Percentiles rank a stretch among this genome's conserved stretches.
These are phyloP conservation scores for Hemileia vastatrix DNA, from an alignment of 1,284 basidiomycete species.

Conservation along the genomic window DNA sequence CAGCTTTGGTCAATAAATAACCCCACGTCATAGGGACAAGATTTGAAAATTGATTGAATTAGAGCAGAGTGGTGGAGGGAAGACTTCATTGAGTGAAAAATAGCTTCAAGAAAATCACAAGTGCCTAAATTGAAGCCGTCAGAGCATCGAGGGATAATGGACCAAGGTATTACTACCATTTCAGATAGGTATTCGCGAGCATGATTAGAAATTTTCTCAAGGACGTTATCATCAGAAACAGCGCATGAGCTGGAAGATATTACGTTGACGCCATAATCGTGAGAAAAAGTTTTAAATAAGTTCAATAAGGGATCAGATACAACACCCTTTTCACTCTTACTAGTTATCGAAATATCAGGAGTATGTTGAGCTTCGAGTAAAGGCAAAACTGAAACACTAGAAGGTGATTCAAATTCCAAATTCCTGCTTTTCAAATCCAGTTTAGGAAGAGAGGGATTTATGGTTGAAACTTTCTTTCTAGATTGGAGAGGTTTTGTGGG, in stretches of 20 bases:
- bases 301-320: constrained; percentile 68
- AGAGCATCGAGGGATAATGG: constrained; percentile 25
- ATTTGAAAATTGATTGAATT: constrained; percentile 65
- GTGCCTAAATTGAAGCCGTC: constrained; percentile 44
- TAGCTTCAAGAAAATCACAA: constrained; percentile 60
- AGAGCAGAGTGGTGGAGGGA: constrained; percentile 51
- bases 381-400: constrained; percentile 59
- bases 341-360: constrained; percentile 69
- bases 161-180: constrained; percentile 73
- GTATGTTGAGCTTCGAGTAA: constrained; percentile 80
- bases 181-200: constrained; percentile 56
- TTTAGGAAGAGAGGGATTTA: no score
- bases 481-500: no score
- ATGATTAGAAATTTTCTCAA: constrained; percentile 59
- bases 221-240: constrained; percentile 61
- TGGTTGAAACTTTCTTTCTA: no score
- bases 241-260: constrained; percentile 53
- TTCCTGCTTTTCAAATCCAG: no score
- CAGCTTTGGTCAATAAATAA: constrained; percentile 75
- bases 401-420: no score
- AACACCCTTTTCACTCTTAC: constrained; percentile 58
- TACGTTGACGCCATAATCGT: constrained; percentile 60
- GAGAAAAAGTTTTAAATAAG: constrained; percentile 69
- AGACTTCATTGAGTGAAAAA: constrained; percentile 44
- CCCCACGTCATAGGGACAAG: constrained; percentile 51